Evolutionary conservation across 2,329 filamentous ascomycete genomes (phyloP), one percentile per base, ranked within the genome.

Genomic region (Chrysoporthe deuterocubensis): DNA sequence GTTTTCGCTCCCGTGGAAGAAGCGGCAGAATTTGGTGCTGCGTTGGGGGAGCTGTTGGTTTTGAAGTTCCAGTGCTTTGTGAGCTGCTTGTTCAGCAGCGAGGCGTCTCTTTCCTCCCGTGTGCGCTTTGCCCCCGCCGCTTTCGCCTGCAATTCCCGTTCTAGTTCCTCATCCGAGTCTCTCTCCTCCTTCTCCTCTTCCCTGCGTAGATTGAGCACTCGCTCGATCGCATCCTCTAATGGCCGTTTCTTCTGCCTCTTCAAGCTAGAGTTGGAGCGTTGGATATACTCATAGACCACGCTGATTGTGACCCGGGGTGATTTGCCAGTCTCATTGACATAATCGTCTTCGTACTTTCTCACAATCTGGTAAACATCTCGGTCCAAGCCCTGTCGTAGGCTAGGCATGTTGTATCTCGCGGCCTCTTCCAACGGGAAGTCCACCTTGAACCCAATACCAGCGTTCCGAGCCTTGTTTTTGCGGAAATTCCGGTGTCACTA

Each of bases 141-240:
- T 71, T 16, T 71, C 67, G 52, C 73, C 72, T 58, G 75, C 67
- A 40, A 69, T 66, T 69, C 72, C 70, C 46, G 78, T 75, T 80
- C 77, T 13, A 74, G 76, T 72, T 75, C 84, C 76, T 77, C 87
- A 71, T 77, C 79, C 67, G 77, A 85, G 40, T 84, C 82, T 62
- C 83, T 84, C 4, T 85, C 86, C 34, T 86, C 85, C 59, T 82
- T 85, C 16, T 82, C 78, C 69, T 89, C 86, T 72, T 92, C 88
- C 71, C 89, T 90, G 5, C 95, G 82, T 21, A 93, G 88, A 8
- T 90, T 87, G 18, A 97, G 81, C 0, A 94, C 93, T 8, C 93
- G 85, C 70, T 97, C 93, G 71, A 98, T 93, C 46, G 92, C 91
- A 71, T 96, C 92, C 77, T 97, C 92, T 1, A 98, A 81, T 0